Evolutionary conservation across 2,329 filamentous ascomycete genomes (phyloP), one percentile per base, ranked within the genome.

Genomic region (Atkinsonella hypoxylon): DNA sequence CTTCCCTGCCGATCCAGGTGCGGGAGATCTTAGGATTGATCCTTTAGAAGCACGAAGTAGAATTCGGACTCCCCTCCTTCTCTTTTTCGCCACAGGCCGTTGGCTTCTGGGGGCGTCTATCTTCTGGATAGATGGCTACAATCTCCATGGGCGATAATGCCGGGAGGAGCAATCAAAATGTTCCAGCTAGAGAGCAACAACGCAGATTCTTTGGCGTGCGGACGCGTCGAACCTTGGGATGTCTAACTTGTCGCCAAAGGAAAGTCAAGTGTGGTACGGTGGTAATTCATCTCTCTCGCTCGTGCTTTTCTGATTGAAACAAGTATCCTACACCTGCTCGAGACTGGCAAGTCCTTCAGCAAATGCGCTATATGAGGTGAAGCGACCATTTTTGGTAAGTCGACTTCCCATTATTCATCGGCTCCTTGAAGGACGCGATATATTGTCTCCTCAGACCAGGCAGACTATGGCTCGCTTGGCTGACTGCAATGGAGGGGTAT

Each of bases 191-290:
- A 36, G 50, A 51, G 26, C 41, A 51, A 20, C 22, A 48, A 17
- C 45, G 49, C 32, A 38, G 45, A n/a, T 51, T 51, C 32, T 51
- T 51, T 15, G 49, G 48, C 40, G 49, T 48, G 20, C 45, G 49
- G 13, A 45, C 49, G 17, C 49, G 49, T 40, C 39, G 49, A 20
- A 48, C 30, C 15, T 39, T 44, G 12, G 49, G 49, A 20, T 51
- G 45, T 42, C 41, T 48, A 44, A 51, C 49, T 17, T 51, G 49
- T 40, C 49, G 49, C 34, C 49, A 51, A 32, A 32, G 45, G 20
- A 51, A 51, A n/a, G 45, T 51, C 32, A 51, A 51, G 32, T 48
- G 49, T 30, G 49, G 49, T 51, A 45, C 18, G 45, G 44, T n/a
- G n/a, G 4, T 12, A n/a, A 13, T 11, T 20, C 17, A 12, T 46